These are phyloP conservation scores for Blastobotrys petasosporus DNA, from an alignment of 1,139 yeast genomes.

Conservation along the genomic window DNA sequence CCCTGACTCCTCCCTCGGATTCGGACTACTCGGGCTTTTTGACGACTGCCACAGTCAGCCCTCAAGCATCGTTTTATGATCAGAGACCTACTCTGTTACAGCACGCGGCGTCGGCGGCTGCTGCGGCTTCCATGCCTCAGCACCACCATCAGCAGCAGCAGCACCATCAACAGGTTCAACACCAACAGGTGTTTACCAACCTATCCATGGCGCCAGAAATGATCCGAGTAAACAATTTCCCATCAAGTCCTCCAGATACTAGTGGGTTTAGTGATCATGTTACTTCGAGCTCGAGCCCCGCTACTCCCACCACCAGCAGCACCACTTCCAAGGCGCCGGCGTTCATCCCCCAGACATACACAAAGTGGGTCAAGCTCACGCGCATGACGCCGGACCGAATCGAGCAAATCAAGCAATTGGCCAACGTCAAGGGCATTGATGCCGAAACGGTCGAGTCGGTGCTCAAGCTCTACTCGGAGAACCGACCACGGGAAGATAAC, in stretches of 20 bases:
- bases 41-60: constrained; percentile 1
- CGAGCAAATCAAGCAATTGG: constrained; percentile 26
- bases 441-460: constrained; percentile 31
- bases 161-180: constrained; percentile 2
- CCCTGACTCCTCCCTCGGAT: constrained; percentile 8
- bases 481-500: constrained; percentile 21
- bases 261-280: too few species aligned
- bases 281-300: neutral
- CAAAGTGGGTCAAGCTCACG: constrained; percentile 31
- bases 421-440: constrained; percentile 29
- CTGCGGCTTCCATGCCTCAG: neutral
- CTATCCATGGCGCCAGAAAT: neutral
- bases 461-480: constrained; percentile 24
- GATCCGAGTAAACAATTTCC: too few species aligned
- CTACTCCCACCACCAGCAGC: constrained; percentile 4
- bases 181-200: neutral
- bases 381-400: constrained; percentile 28
- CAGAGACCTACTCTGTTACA: too few species aligned
- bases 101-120: neutral
- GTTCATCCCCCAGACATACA: constrained; percentile 17
- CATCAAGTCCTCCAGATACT: too few species aligned
- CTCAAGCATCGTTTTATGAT: constrained; percentile 7
- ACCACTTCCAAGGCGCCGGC: too few species aligned
- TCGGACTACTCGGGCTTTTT: neutral
- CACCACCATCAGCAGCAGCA: constrained; percentile 4